Evolutionary conservation across 1,284 basidiomycete species (phyloP), one percentile per base, ranked within the genome.

Genomic region (Sporisorium graminicola): DNA sequence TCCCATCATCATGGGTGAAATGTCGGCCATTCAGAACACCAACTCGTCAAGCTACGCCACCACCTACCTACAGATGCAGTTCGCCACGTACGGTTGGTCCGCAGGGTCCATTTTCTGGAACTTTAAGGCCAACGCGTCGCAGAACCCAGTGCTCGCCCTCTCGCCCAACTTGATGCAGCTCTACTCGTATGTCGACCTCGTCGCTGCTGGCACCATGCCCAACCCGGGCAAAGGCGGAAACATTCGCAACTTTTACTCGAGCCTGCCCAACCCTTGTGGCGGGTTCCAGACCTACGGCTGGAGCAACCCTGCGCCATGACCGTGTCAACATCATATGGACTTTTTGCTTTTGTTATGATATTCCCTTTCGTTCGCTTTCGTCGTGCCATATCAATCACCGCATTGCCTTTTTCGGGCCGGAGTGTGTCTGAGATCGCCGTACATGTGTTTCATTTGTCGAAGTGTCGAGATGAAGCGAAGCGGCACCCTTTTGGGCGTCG

Each of bases 71-170:
- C 59, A 79, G 43, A 78, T 80, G 56, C 79, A 85, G 73, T 42
- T 76, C 27, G 67, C 71, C n/a, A 80, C 76, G n/a, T 85, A 79
- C 46, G 80, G 70, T 26, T 82, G 82, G 81, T 82, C 81, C 5
- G 83, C 75, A 16, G 83, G 83, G 16, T 76, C 76, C n/a, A 65
- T 80, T 31, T 85, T 83, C 53, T 85, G 81, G 81, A 82, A 78
- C 49, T 83, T 78, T 61, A 82, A 82, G 53, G 61, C 75, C 9
- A 73, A 70, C 40, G 49, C 71, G 35, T 71, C 77, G 1, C 60
- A 47, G 12, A 67, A 58, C 33, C 79, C 52, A 12, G 60, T 80
- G 4, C 49, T 71, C 3, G 76, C 78, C 1, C 26, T 69, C 16
- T 18, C 62, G 2, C 33, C 49, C 33, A 20, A 47, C 14, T 26